A percentile compares a stretch with the other conserved stretches of the same genome.
phyloP scores from a whole-genome alignment of 1,139 yeast species.

The Taphrina sp. region DNA sequence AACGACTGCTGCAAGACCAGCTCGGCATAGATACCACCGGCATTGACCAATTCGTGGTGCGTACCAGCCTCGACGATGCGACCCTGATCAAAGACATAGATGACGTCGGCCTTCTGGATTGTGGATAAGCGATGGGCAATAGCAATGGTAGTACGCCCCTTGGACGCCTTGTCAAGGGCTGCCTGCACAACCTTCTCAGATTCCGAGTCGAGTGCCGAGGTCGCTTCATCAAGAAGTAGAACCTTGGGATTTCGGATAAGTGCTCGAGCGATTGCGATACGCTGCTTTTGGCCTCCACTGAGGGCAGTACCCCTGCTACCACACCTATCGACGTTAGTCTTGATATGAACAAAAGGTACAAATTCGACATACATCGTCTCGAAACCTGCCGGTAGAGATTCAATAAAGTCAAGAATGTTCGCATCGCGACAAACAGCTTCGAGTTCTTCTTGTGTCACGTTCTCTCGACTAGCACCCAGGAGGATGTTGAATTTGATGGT shows the following conservation, averaged over 20 bases:
- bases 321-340: no score
- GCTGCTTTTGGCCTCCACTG: conserved; percentile 79
- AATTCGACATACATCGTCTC: no score
- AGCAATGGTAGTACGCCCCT: conserved; percentile 72
- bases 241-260: conserved; percentile 56
- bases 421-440: conserved; percentile 72
- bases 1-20: conserved; percentile 42
- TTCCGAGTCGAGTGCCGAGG: conserved; percentile 73
- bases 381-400: conserved; percentile 75
- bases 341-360: no score
- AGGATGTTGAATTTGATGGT: conserved; percentile 76
- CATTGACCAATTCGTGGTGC: conserved; percentile 46
- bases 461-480: conserved; percentile 58
- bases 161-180: conserved; percentile 57
- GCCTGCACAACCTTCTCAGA: conserved; percentile 72
- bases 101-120: conserved; percentile 86
- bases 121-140: conserved; percentile 86
- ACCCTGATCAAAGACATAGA: conserved; percentile 75
- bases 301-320: conserved; percentile 71
- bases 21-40: conserved; percentile 47
- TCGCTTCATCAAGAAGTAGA: conserved; percentile 68
- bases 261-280: conserved; percentile 75
- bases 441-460: conserved; percentile 61
- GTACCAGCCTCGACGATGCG: conserved; percentile 69
- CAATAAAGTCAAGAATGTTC: conserved; percentile 74